phyloP scores from a whole-genome alignment of 1,284 basidiomycete species.

The Cryptococcus hybrid region DNA sequence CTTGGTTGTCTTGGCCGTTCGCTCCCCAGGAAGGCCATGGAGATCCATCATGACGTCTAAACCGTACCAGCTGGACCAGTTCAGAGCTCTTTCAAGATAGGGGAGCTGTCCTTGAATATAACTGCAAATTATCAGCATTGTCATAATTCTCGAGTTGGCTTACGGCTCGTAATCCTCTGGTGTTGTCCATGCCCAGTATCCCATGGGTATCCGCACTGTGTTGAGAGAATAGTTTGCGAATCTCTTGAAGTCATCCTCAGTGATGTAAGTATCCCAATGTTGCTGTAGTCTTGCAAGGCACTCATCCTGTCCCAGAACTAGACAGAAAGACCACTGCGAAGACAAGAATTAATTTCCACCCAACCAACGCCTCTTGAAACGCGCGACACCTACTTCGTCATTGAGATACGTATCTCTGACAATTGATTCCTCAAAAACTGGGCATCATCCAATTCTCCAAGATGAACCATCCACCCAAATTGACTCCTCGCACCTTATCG shows the following conservation, averaged over 20 bases:
- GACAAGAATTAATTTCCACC: not conserved
- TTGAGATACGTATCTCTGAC: constrained; percentile 17
- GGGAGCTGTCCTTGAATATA: constrained; percentile 33
- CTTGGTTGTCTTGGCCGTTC: constrained; percentile 51
- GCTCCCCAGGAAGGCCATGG: constrained; percentile 30
- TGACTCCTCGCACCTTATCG: constrained; percentile 40
- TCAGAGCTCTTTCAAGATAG: constrained; percentile 33
- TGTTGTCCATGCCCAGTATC: constrained; percentile 40
- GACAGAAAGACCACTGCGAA: constrained; percentile 31
- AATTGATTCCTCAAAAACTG: constrained; percentile 22
- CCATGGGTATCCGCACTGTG: constrained; percentile 41
- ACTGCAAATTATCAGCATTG: not conserved
- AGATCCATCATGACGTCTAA: constrained; percentile 47
- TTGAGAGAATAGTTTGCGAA: constrained; percentile 34
- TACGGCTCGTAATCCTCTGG: constrained; percentile 47
- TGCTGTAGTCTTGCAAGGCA: constrained; percentile 21
- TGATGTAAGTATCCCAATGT: constrained; percentile 44
- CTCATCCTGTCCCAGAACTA: constrained; percentile 26
- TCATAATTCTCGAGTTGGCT: constrained; percentile 6
- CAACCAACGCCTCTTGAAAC: constrained; percentile 2
- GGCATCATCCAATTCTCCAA: constrained; percentile 43
- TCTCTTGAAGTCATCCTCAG: constrained; percentile 50
- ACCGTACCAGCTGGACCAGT: constrained; percentile 36
- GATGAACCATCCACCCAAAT: constrained; percentile 43
- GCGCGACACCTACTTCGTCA: constrained; percentile 25